phyloP scores from a whole-genome alignment of 495 filamentous ascomycete species.

The Penicillium samsonianum region DNA sequence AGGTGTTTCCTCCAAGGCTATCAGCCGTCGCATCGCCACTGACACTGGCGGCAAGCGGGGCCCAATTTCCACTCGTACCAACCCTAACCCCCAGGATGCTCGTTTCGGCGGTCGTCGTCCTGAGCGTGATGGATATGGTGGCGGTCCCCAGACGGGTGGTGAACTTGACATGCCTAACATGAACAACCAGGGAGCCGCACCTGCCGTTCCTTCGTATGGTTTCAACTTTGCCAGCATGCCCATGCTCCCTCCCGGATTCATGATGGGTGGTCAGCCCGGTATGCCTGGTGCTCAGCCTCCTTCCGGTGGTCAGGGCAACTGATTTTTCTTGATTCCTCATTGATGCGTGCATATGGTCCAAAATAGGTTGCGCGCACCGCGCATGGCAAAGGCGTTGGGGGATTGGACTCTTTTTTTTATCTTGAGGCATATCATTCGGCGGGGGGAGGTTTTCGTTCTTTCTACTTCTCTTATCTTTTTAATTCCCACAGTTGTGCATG shows the following conservation, averaged over 20 bases:
- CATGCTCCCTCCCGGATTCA: slow-evolving; percentile 67
- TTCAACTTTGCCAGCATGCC: slow-evolving; percentile 71
- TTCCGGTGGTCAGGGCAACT: slow-evolving; percentile 47
- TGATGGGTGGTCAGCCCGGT: slow-evolving; percentile 47
- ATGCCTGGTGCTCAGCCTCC: slow-evolving; percentile 44
- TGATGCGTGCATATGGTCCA: slow-evolving; percentile 9
- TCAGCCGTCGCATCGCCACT: slow-evolving; percentile 78
- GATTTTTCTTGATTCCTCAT: slow-evolving; percentile 15
- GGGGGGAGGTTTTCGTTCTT: not conserved
- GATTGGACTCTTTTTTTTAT: slow-evolving; percentile 3
- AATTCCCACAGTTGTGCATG: not conserved
- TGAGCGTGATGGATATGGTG: slow-evolving; percentile 26
- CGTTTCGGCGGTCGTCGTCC: slow-evolving; percentile 43
- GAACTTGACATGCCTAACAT: slow-evolving; percentile 42
- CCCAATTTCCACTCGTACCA: slow-evolving; percentile 65
- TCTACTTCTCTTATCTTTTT: slow-evolving; percentile 5
- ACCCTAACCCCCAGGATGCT: slow-evolving; percentile 37
- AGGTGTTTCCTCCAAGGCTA: slow-evolving; percentile 94
- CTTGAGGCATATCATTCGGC: slow-evolving; percentile 3
- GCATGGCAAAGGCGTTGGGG: slow-evolving; percentile 12
- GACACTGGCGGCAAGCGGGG: slow-evolving; percentile 74
- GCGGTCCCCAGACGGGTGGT: slow-evolving; percentile 26
- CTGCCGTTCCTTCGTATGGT: slow-evolving; percentile 64
- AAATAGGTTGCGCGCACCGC: slow-evolving; percentile 1
- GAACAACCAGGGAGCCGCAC: slow-evolving; percentile 58